phyloP scores from a whole-genome alignment of 108 stramenopile genomes.

The Cyclotella kingstonii region DNA sequence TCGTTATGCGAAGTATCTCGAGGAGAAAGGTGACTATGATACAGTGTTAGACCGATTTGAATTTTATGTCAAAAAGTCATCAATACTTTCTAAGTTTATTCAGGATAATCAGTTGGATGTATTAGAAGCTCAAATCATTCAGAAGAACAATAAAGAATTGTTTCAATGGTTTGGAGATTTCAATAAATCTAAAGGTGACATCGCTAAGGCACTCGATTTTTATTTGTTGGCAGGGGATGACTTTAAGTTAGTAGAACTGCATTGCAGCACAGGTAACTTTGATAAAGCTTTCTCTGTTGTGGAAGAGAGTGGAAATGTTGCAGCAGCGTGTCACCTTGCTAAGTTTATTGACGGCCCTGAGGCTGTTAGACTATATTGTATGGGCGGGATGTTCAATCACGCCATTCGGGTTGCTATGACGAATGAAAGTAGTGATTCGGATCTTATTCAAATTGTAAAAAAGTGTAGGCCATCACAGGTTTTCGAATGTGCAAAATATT shows the following conservation, averaged over 20 bases:
- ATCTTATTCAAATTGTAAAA: conserved; percentile 57
- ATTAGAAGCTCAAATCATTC: conserved; percentile 48
- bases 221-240: conserved; percentile 49
- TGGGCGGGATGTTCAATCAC: conserved; percentile 57
- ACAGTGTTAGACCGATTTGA: no score
- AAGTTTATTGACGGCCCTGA: conserved; percentile 24
- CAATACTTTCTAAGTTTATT: conserved; percentile 28
- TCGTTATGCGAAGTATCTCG: conserved; percentile 37
- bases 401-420: conserved; percentile 65
- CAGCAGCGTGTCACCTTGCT: conserved; percentile 68
- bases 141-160: conserved; percentile 45
- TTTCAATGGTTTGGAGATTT: conserved; percentile 65
- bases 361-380: conserved; percentile 38
- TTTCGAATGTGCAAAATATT: conserved; percentile 57
- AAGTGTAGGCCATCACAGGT: conserved; percentile 42
- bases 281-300: conserved; percentile 45
- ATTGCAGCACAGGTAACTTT: conserved; percentile 34
- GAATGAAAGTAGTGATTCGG: conserved; percentile 48
- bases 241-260: conserved; percentile 50
- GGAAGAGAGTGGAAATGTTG: conserved; percentile 39
- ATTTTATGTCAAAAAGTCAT: conserved; percentile 2
- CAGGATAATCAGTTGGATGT: conserved; percentile 44
- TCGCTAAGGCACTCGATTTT: conserved; percentile 45
- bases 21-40: conserved; percentile 24
- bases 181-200: conserved; percentile 45